Base-by-base conservation (phyloP, 345 rosid species). In the Schrenkiella parvula region DNA sequence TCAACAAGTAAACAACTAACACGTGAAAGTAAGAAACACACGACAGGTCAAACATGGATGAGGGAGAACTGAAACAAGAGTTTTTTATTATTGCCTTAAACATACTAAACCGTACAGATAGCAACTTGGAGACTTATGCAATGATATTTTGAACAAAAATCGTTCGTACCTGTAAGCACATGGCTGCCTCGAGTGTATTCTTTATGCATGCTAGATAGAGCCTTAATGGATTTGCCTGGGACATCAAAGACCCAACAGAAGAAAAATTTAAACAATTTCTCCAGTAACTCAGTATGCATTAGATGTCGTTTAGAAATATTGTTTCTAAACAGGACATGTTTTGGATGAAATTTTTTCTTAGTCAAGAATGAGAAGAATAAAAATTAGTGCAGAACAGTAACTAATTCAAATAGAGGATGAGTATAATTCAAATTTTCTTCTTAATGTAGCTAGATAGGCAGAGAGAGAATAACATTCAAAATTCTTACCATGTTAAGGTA, bases 131-230 rank as follows among this genome's bases (percentile, higher is more conserved):
- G 26, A 31, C 37, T 8, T 28, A 21, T 38, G 51, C n/a, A 9
- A 42, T 21, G 53, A 29, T 66, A 48, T 3, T 11, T 12, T 29
- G n/a, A 56, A 64, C 8, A 15, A 31, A 53, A 19, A 35, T 1
- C 1, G 35, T 52, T 5, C 57, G 31, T 44, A 89, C 97, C 96
- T 89, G 96, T 68, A 95, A 84, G 73, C 99, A 95, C 98, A 95
- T 80, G 68, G 96, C 87, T 50, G 96, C 99, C 73, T 95, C 96
- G 32, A 91, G 95, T 28, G 98, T 91, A 80, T 85, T 95, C 78
- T 89, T 80, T 52, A 91, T 88, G 81, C 99, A 95, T 22, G 89
- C 83, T 80, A 91, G 77, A 73, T 95, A 95, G 74, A 88, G 71
- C 35, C 89, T 80, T 84, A 91, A 72, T 21, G 99, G 47, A 75